Percentiles rank a stretch among this genome's conserved stretches.
These are phyloP conservation scores for Drechslerella dactyloides DNA, from an alignment of 2,329 filamentous ascomycete species.

Conservation along the genomic window DNA sequence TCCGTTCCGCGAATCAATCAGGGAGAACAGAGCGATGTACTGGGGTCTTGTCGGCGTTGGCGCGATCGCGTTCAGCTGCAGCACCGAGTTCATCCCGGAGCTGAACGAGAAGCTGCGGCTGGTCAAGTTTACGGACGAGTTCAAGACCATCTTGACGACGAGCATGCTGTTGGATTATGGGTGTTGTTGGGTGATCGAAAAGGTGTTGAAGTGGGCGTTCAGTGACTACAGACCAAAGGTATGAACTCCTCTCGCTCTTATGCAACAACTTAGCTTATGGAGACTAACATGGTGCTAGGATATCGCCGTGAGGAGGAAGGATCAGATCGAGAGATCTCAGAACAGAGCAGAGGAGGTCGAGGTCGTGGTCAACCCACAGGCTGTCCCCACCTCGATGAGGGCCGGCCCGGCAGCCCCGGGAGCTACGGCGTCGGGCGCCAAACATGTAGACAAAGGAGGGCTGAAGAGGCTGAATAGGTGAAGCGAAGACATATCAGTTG, in stretches of 20 bases:
- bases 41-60: conserved; percentile 92
- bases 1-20: conserved; percentile 93
- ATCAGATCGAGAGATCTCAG: conserved; percentile 81
- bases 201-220: conserved; percentile 81
- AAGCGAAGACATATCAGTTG: background rate
- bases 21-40: conserved; percentile 97
- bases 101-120: conserved; percentile 92
- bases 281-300: conserved; percentile 61
- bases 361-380: conserved; percentile 58
- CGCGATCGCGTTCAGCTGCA: conserved; percentile 88
- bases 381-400: conserved; percentile 52
- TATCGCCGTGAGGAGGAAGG: conserved; percentile 82
- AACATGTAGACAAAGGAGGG: conserved; percentile 28
- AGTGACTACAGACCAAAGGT: conserved; percentile 84
- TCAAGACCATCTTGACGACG: conserved; percentile 82
- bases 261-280: background rate
- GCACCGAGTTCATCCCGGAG: conserved; percentile 92
- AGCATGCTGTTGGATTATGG: conserved; percentile 88
- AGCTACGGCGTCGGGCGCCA: conserved; percentile 24
- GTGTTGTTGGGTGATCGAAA: conserved; percentile 86
- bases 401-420: background rate
- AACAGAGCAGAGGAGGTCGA: conserved; percentile 67
- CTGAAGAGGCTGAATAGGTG: conserved; percentile 45
- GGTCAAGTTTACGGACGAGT: conserved; percentile 85
- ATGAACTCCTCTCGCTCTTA: background rate